Evolutionary conservation across 2,329 filamentous ascomycete species (phyloP).

Genomic region (Fusarium sulawesiense): DNA sequence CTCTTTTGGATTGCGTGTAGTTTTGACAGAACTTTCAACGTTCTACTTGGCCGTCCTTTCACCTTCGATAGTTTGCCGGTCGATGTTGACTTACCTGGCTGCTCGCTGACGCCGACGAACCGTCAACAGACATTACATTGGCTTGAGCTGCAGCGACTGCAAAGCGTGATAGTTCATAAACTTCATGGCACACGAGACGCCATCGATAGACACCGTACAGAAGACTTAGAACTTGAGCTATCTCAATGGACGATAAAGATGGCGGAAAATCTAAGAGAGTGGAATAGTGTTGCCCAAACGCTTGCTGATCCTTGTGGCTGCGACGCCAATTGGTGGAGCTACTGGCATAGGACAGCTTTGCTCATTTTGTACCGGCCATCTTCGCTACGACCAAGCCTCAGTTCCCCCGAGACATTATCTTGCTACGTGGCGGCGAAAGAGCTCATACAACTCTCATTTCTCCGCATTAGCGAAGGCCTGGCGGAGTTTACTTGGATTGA

Average conservation of each 20-base stretch:
- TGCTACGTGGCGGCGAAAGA: conserved; percentile 14
- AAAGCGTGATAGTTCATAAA: conserved; percentile 7
- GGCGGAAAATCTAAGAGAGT: neutral
- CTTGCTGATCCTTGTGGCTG: neutral
- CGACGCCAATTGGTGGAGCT: conserved; percentile 19
- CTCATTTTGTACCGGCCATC: conserved; percentile 22
- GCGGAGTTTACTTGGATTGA: conserved; percentile 25
- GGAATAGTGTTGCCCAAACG: neutral
- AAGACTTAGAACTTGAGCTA: neutral
- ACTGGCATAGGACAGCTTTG: conserved; percentile 10
- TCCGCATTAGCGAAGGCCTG: neutral
- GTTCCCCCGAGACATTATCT: neutral
- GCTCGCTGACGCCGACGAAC: neutral
- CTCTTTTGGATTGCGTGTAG: conserved; percentile 12
- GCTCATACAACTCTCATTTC: conserved; percentile 12
- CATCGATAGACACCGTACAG: rapidly evolving
- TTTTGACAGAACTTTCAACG: conserved; percentile 15
- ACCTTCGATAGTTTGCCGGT: conserved; percentile 13
- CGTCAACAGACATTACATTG: conserved; percentile 5
- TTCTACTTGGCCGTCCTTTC: conserved; percentile 7
- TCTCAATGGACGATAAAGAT: neutral
- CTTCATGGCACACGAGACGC: neutral
- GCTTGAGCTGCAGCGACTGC: conserved; percentile 6
- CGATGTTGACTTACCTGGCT: neutral
- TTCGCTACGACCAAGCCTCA: neutral